A percentile compares a stretch with the other conserved stretches of the same genome.
Conservation (phyloP, 2,329 filamentous ascomycete species). For the Laburnicola sp. region DNA sequence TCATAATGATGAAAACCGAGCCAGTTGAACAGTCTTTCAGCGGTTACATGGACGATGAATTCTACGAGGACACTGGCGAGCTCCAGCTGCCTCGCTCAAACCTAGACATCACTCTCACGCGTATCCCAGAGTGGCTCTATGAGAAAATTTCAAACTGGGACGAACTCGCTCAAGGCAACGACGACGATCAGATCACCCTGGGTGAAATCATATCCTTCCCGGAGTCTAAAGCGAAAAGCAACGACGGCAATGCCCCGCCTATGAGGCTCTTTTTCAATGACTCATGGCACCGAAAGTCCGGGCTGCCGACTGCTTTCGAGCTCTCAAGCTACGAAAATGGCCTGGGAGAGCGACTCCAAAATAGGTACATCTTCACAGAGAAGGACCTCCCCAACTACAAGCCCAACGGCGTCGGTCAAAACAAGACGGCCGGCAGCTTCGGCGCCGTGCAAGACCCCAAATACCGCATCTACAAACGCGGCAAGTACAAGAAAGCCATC, state of each 20-base stretch:
- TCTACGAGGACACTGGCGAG: slow-evolving; percentile 51
- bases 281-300: slow-evolving; percentile 67
- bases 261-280: slow-evolving; percentile 70
- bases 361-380: slow-evolving; percentile 91
- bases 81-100: slow-evolving; percentile 40
- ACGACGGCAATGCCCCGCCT: slow-evolving; percentile 44
- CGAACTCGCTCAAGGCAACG: slow-evolving; percentile 38
- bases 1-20: slow-evolving; percentile 42
- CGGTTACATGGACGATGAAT: slow-evolving; percentile 47
- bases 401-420: slow-evolving; percentile 34
- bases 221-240: slow-evolving; percentile 20
- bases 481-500: slow-evolving; percentile 42
- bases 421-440: slow-evolving; percentile 26
- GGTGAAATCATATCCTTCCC: slow-evolving; percentile 39
- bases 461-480: slow-evolving; percentile 38
- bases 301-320: slow-evolving; percentile 86
- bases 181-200: slow-evolving; percentile 45
- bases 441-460: slow-evolving; percentile 37
- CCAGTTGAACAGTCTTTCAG: slow-evolving; percentile 30
- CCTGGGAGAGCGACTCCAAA: slow-evolving; percentile 73
- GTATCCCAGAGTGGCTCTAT: slow-evolving; percentile 47
- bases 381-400: slow-evolving; percentile 83
- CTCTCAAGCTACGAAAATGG: slow-evolving; percentile 66
- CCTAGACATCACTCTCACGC: slow-evolving; percentile 43
- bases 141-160: slow-evolving; percentile 43